These are phyloP conservation scores for Glutinoglossum americanum DNA, from an alignment of 495 filamentous ascomycete genomes.

Conservation along the genomic window DNA sequence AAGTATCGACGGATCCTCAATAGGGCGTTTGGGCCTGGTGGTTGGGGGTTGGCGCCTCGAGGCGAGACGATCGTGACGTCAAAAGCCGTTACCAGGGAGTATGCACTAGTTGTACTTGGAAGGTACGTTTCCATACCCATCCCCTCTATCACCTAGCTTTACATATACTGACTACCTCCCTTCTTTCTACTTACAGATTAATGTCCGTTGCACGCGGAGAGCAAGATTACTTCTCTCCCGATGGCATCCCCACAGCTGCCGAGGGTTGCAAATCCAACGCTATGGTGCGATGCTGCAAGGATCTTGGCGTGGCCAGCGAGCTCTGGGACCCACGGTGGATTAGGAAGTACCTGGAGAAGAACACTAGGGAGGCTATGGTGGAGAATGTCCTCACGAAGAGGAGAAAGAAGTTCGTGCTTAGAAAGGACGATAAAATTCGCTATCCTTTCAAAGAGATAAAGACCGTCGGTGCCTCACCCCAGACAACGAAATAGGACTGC, in stretches of 20 bases:
- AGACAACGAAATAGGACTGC: not conserved
- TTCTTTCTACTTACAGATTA: conserved; percentile 30
- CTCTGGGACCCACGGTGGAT: conserved; percentile 94
- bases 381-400: conserved; percentile 72
- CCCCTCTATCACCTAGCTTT: not conserved
- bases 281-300: conserved; percentile 91
- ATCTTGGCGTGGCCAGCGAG: conserved; percentile 84
- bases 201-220: conserved; percentile 87
- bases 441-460: conserved; percentile 64
- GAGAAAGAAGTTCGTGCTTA: conserved; percentile 66
- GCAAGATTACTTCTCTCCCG: conserved; percentile 79
- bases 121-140: conserved; percentile 33
- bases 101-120: conserved; percentile 75
- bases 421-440: conserved; percentile 59
- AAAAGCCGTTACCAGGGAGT: conserved; percentile 81
- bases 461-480: conserved; percentile 3
- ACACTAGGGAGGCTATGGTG: conserved; percentile 57
- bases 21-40: conserved; percentile 78
- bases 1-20: conserved; percentile 92
- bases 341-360: conserved; percentile 39
- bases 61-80: conserved; percentile 80
- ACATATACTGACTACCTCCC: not conserved
- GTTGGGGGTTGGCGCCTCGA: conserved; percentile 80
- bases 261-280: conserved; percentile 97
- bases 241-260: conserved; percentile 87